Conservation (phyloP, 2,329 filamentous ascomycete species). For the Cercospora sp. region DNA sequence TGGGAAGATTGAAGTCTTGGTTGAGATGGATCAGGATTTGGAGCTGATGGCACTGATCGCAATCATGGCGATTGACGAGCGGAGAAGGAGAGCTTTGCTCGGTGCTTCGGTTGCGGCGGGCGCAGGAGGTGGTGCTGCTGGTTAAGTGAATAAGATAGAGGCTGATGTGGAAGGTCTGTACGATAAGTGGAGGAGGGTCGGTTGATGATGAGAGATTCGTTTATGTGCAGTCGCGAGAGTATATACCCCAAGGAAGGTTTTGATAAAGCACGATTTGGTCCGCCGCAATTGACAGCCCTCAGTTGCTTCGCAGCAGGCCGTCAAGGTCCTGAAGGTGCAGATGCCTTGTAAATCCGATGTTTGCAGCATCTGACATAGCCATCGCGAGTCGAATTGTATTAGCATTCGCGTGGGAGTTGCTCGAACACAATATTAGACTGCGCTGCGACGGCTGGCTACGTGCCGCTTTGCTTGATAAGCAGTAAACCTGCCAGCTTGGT, state of each 20-base stretch:
- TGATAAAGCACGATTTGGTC: background rate
- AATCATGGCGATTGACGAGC: conserved; percentile 17
- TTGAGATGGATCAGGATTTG: conserved; percentile 14
- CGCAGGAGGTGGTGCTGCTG: background rate
- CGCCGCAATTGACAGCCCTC: too few species aligned
- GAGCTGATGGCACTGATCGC: conserved; percentile 18
- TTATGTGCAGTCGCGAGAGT: background rate
- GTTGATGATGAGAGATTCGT: background rate
- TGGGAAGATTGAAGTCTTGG: conserved; percentile 12
- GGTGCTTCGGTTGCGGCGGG: background rate
- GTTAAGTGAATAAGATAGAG: background rate
- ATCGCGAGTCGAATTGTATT: background rate
- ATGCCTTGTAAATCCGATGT: background rate
- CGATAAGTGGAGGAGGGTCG: background rate
- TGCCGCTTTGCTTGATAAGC: background rate
- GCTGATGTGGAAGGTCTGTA: background rate
- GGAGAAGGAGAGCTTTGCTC: conserved; percentile 8
- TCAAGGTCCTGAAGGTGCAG: too few species aligned
- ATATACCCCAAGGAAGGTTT: background rate
- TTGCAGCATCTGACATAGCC: background rate
- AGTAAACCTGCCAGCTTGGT: background rate
- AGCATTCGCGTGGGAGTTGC: background rate
- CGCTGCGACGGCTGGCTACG: background rate
- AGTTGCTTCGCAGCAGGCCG: too few species aligned
- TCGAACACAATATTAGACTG: background rate